Conservation (phyloP, 1,284 basidiomycete species). For the Sphagnurus paluster region DNA sequence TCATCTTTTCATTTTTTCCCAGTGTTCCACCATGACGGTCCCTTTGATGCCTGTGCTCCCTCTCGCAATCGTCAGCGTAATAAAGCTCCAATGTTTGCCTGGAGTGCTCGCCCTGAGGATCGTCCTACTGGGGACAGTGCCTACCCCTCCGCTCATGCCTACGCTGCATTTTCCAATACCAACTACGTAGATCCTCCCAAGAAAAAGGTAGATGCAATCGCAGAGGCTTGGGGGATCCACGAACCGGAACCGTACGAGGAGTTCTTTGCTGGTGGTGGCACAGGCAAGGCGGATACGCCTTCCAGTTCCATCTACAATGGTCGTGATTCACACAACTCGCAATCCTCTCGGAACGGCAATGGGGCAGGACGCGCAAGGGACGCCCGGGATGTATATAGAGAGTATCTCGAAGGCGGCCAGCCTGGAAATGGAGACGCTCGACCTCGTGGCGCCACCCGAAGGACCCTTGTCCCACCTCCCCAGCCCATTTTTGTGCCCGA, state of each 20-base stretch:
- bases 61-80: slow-evolving; percentile 78
- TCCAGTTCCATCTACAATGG: slow-evolving; percentile 65
- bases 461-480: slow-evolving; percentile 66
- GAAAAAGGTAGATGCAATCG: slow-evolving; percentile 78
- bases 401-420: slow-evolving; percentile 41
- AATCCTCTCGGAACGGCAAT: slow-evolving; percentile 20
- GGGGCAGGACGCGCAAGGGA: slow-evolving; percentile 39
- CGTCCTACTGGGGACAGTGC: slow-evolving; percentile 39
- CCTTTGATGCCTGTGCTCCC: slow-evolving; percentile 85
- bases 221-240: slow-evolving; percentile 86
- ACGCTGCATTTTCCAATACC: slow-evolving; percentile 44
- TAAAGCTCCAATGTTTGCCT: slow-evolving; percentile 81
- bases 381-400: slow-evolving; percentile 42
- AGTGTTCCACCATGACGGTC: slow-evolving; percentile 90
- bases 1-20: slow-evolving; percentile 13
- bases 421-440: slow-evolving; percentile 23
- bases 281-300: slow-evolving; percentile 60
- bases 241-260: slow-evolving; percentile 87
- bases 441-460: slow-evolving; percentile 37
- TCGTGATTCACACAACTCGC: slow-evolving; percentile 44
- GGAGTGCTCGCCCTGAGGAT: slow-evolving; percentile 53
- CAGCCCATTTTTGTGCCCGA: slow-evolving; percentile 75
- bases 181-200: slow-evolving; percentile 62
- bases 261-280: slow-evolving; percentile 71
- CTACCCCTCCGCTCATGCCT: slow-evolving; percentile 53